Evolutionary conservation across 2,329 filamentous ascomycete species (phyloP), one percentile per base, ranked within the genome.

Genomic region (Aspergillus flavus): DNA sequence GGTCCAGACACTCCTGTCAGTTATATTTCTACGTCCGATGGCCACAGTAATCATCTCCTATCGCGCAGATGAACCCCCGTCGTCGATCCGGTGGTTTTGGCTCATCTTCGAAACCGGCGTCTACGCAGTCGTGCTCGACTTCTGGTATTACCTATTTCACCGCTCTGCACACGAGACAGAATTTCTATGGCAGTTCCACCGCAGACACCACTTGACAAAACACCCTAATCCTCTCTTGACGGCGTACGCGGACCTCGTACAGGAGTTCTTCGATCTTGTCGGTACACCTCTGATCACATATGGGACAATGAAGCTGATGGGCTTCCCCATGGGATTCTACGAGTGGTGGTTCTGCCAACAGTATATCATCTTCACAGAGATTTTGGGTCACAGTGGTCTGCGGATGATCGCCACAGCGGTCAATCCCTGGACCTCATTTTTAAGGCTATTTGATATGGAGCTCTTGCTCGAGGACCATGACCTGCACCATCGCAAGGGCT

Each of bases 121-220:
- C 19, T 68, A 68, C 23, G 64, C 59, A 1, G 59, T 68, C 34
- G 54, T 64, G 28, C 64, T 68, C 28, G 66, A 68, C 52, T 66
- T 68, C n/a, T 68, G 66, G 66, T 68, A 64, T 58, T 68, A 68
- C 26, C 62, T 61, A 55, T 68, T 66, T 19, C 66, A 68, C 46
- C 64, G 66, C 19, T 30, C 61, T 3, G 64, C 64, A 58, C 66
- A 68, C 50, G 66, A 68, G 14, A 60, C 59, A 26, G 26, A 45
- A 53, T 58, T 57, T 23, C 61, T 68, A 2, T 68, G 66, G 65
- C 63, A 59, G 54, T 66, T 64, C 28, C 63, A 67, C 28, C 64
- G 59, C 46, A 65, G 62, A 14, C 63, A 65, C 57, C 61, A 67
- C 43, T 23, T 66, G 10, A 65, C 65, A 34, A 67, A 68, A 30